Percentiles rank a stretch among this genome's conserved stretches.
Conservation (phyloP, 331 rosid species). For the Malus hybrid region DNA sequence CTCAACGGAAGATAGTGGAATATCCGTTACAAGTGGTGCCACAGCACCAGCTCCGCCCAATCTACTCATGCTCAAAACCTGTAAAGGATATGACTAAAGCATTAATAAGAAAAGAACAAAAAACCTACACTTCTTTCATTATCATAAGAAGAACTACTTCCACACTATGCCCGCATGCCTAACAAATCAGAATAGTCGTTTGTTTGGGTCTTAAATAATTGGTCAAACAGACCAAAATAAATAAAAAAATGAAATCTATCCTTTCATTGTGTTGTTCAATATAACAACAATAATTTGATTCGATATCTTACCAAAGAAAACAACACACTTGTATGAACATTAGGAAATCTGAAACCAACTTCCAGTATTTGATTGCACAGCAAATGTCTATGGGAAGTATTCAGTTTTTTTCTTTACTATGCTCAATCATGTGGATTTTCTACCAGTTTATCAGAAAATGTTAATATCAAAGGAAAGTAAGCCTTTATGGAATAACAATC, state of each 20-base stretch:
- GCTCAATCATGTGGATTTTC: not conserved
- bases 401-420: not conserved
- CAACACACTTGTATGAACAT: not conserved
- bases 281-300: not conserved
- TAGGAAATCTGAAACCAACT: not conserved
- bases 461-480: not conserved
- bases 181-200: not conserved
- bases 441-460: not conserved
- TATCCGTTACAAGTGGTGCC: constrained; percentile 89
- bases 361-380: not conserved
- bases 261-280: not conserved
- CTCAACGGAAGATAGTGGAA: constrained; percentile 92
- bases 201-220: not conserved
- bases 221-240: not conserved
- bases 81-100: constrained; percentile 25
- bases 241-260: not conserved
- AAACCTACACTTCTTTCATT: constrained; percentile 3
- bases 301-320: not conserved
- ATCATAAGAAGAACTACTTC: constrained; percentile 1
- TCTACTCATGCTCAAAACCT: constrained; percentile 99
- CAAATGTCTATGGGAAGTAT: not conserved
- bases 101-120: constrained; percentile 3
- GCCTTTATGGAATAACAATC: not conserved
- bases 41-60: constrained; percentile 99
- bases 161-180: not conserved